Percentiles rank a stretch among this genome's conserved stretches.
These are phyloP conservation scores for Daldinia decipiens DNA, from an alignment of 495 filamentous ascomycete species.

Conservation along the genomic window DNA sequence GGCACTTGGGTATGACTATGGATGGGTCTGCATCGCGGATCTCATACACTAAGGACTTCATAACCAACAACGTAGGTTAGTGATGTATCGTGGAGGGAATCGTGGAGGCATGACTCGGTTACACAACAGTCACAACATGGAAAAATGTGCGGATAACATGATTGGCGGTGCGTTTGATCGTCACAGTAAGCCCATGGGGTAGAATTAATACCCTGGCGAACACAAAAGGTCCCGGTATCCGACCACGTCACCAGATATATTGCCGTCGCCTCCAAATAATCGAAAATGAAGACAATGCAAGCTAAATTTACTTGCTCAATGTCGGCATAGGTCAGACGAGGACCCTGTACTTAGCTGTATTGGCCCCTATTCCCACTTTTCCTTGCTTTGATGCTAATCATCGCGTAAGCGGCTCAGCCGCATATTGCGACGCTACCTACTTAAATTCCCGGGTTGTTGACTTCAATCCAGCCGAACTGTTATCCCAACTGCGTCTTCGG, in stretches of 20 bases:
- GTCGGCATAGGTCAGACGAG: constrained; percentile 2
- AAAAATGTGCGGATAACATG: constrained; percentile 21
- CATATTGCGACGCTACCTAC: constrained; percentile 37
- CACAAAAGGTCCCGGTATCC: constrained; percentile 36
- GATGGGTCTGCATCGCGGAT: constrained; percentile 30
- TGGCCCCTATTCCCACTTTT: constrained; percentile 1
- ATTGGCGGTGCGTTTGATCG: constrained; percentile 28
- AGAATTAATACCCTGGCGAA: constrained; percentile 16
- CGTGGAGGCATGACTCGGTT: constrained; percentile 24
- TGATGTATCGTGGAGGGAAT: constrained; percentile 9
- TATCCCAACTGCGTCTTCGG: constrained; percentile 7
- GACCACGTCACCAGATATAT: constrained; percentile 44
- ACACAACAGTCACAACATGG: constrained; percentile 33
- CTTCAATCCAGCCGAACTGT: constrained; percentile 29
- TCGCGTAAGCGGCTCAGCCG: constrained; percentile 41
- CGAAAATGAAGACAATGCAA: constrained; percentile 8
- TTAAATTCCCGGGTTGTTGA: constrained; percentile 31
- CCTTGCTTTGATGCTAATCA: constrained; percentile 15
- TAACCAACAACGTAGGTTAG: constrained; percentile 21
- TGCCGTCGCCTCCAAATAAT: constrained; percentile 25
- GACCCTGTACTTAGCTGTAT: neutral
- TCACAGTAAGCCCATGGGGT: constrained; percentile 45
- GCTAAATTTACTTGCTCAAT: constrained; percentile 28
- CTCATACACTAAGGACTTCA: constrained; percentile 23
- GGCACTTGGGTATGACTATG: constrained; percentile 36